Percentiles rank a stretch among this genome's conserved stretches.
These are phyloP conservation scores for Cucurbitaria berberidis DNA, from an alignment of 2,329 filamentous ascomycete species.

Conservation along the genomic window DNA sequence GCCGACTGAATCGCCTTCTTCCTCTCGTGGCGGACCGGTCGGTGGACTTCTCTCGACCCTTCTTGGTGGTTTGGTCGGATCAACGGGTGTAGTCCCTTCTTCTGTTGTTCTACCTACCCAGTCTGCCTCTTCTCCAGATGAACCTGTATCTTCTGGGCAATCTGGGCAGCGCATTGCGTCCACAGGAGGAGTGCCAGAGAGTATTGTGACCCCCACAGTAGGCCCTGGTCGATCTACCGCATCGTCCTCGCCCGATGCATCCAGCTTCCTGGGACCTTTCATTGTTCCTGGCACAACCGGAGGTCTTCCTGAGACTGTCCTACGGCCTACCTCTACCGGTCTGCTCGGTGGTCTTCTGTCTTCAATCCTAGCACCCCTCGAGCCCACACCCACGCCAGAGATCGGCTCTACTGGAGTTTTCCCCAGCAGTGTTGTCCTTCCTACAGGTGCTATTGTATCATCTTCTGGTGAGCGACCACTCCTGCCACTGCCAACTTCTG, in stretches of 20 bases:
- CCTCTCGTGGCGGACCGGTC: slow-evolving; percentile 1
- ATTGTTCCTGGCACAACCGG: slow-evolving; percentile 33
- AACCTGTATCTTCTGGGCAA: slow-evolving; percentile 9
- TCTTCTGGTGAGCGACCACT: slow-evolving; percentile 7
- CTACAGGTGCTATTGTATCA: slow-evolving; percentile 19
- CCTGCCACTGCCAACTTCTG: slow-evolving; percentile 20
- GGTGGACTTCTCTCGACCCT: slow-evolving; percentile 17
- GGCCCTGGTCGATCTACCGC: slow-evolving; percentile 11
- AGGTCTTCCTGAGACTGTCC: slow-evolving; percentile 16
- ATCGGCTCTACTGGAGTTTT: slow-evolving; percentile 33
- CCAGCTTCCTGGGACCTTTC: slow-evolving; percentile 32
- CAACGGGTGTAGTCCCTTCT: slow-evolving; percentile 26
- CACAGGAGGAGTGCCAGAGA: slow-evolving; percentile 23
- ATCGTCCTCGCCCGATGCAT: slow-evolving; percentile 14
- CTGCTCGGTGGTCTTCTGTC: slow-evolving; percentile 21
- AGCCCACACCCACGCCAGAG: slow-evolving; percentile 16
- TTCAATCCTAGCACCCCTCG: slow-evolving; percentile 14
- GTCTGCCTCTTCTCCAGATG: slow-evolving; percentile 1
- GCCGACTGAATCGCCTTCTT: slow-evolving; percentile 2
- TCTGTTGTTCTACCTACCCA: slow-evolving; percentile 29
- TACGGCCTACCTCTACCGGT: slow-evolving; percentile 16
- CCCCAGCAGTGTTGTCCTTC: slow-evolving; percentile 28
- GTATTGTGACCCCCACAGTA: slow-evolving; percentile 22
- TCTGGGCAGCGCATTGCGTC: slow-evolving; percentile 16
- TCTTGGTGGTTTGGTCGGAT: slow-evolving; percentile 22